Base-by-base conservation (phyloP, 768 basidiomycete species). In the Clathrus columnatus region DNA sequence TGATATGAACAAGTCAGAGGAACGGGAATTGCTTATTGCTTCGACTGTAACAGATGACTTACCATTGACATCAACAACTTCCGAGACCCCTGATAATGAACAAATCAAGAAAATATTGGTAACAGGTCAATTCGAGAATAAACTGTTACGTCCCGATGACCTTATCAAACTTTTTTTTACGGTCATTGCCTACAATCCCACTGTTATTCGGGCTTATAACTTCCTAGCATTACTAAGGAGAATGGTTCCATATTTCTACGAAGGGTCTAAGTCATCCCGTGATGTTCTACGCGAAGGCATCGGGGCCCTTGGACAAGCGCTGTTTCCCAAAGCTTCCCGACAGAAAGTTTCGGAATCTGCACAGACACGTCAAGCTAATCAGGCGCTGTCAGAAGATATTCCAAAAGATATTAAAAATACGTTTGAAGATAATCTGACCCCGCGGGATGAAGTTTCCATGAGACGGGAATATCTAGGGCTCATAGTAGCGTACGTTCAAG, bases 161-260 rank as follows among this genome's bases (percentile, higher is more conserved):
- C 73, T 88, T 23, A 79, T 87, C 26, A 78, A 82, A 16, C 73
- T 91, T 7, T 81, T 88, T 63, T 73, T 89, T 27, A 90, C 87
- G 1, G 83, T 91, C 57, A 86, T 91, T 52, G 87, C 85, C 5
- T 83, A 88, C 60, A 83, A 88, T 64, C 75, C 83, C 16, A 73
- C 76, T 4, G 82, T 82, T 47, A 67, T 78, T 21, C 81, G 87
- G 20, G 83, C 87, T 1, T 79, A 87, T 59, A 75, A 83, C 52
- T 89, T 89, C 68, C 69, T 91, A 42, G 73, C 74, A 4, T 70
- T 86, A 24, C 71, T 91, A 17, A 77, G 80, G 8, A 71, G 75
- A 41, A 68, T 86, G 47, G 68, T 77, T 0, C 81, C 83, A 3
- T 64, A 76, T 53, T 68, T 89, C 5, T 85, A 82, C 63, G 69